Percentiles rank a stretch among this genome's conserved stretches.
Conservation (phyloP, 2,329 filamentous ascomycete genomes). For the Tolypocladium tropicale region DNA sequence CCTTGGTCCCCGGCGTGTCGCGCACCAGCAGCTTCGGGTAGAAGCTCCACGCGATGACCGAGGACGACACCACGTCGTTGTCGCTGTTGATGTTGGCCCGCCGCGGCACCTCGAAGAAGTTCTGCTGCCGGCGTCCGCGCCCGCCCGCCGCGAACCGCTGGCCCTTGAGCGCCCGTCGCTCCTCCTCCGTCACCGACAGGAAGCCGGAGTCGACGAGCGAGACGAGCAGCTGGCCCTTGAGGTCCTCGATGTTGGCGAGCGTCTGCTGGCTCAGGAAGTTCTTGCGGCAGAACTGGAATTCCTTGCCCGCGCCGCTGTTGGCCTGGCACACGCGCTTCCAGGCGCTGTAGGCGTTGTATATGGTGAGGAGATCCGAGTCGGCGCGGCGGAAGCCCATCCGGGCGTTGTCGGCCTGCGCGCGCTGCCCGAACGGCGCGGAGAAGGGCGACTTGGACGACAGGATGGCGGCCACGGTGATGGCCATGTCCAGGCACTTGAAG, state of each 20-base stretch:
- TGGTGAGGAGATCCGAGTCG: slow-evolving; percentile 84
- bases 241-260: slow-evolving; percentile 83
- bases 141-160: slow-evolving; percentile 48
- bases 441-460: slow-evolving; percentile 94
- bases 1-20: slow-evolving; percentile 60
- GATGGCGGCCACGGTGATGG: slow-evolving; percentile 84
- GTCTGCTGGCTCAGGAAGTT: slow-evolving; percentile 89
- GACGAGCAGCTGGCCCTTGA: slow-evolving; percentile 83
- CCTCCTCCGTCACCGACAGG: slow-evolving; percentile 61
- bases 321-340: slow-evolving; percentile 79
- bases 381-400: slow-evolving; percentile 70
- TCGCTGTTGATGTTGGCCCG: slow-evolving; percentile 65
- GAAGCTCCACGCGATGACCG: slow-evolving; percentile 87
- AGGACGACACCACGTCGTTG: slow-evolving; percentile 68
- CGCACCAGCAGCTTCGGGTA: slow-evolving; percentile 85
- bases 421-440: slow-evolving; percentile 73
- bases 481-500: slow-evolving; percentile 86
- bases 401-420: slow-evolving; percentile 70
- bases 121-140: slow-evolving; percentile 49
- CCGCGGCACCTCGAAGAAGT: slow-evolving; percentile 74
- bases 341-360: slow-evolving; percentile 84
- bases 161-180: slow-evolving; percentile 58
- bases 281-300: slow-evolving; percentile 87
- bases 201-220: slow-evolving; percentile 81
- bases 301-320: slow-evolving; percentile 50